A percentile compares a stretch with the other conserved stretches of the same genome.
phyloP scores from a whole-genome alignment of 768 basidiomycete genomes.

The Tricholoma sp. region DNA sequence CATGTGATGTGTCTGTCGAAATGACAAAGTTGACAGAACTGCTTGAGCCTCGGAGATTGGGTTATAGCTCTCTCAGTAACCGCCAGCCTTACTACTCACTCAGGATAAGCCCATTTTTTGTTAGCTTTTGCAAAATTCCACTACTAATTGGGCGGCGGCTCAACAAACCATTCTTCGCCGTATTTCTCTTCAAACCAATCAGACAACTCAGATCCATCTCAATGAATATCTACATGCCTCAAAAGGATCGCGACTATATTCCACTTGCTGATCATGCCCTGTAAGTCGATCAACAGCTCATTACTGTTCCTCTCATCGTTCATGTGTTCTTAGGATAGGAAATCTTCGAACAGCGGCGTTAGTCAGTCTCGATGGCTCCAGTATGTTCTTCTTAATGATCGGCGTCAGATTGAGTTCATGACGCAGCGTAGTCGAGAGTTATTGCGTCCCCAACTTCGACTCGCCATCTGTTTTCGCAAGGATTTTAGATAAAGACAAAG shows the following conservation, averaged over 20 bases:
- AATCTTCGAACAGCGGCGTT: slow-evolving; percentile 82
- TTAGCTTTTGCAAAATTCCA: too few species aligned
- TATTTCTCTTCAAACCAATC: slow-evolving; percentile 2
- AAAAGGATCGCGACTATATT: slow-evolving; percentile 58
- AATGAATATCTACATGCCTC: slow-evolving; percentile 54
- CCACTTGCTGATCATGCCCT: slow-evolving; percentile 78
- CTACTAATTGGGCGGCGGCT: neutral
- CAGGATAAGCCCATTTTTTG: too few species aligned
- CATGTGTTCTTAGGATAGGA: slow-evolving; percentile 53
- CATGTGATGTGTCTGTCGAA: too few species aligned
- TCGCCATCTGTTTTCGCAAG: slow-evolving; percentile 90
- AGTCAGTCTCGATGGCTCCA: slow-evolving; percentile 78
- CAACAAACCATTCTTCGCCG: neutral
- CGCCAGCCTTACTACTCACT: too few species aligned
- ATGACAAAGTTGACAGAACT: too few species aligned
- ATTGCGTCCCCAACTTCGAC: slow-evolving; percentile 91
- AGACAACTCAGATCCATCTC: neutral
- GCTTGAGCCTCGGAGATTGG: too few species aligned
- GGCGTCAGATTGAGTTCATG: neutral
- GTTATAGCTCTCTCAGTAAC: too few species aligned
- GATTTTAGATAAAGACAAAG: slow-evolving; percentile 85
- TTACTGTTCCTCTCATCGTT: neutral
- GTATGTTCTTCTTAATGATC: slow-evolving; percentile 32
- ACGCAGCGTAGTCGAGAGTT: slow-evolving; percentile 66
- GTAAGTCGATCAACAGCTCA: slow-evolving; percentile 34